phyloP scores from a whole-genome alignment of 192 early-diverging fungal species.

The Geranomyces michiganensis region DNA sequence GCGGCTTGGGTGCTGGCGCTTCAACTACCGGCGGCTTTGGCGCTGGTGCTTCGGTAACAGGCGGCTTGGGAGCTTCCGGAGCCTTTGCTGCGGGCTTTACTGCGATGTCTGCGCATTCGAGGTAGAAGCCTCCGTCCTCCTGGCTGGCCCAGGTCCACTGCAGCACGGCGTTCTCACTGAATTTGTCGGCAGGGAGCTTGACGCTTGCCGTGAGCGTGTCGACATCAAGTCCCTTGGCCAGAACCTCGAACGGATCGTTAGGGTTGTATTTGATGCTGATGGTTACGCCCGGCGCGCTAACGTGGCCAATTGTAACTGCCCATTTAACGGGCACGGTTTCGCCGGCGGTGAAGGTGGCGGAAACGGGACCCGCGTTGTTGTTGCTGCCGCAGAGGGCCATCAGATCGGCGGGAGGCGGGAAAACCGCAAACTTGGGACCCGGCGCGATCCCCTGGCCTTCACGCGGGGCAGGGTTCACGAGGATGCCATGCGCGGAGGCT shows the following conservation, averaged over 20 bases:
- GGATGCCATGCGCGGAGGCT: constrained; percentile 25
- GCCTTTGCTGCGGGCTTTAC: constrained; percentile 7
- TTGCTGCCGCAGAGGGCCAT: constrained; percentile 27
- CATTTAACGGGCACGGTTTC: constrained; percentile 34
- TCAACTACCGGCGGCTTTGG: not conserved
- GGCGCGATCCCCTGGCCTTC: constrained; percentile 38
- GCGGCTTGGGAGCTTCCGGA: not conserved
- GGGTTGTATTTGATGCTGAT: constrained; percentile 38
- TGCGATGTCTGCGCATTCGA: constrained; percentile 48
- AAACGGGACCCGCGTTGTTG: constrained; percentile 15
- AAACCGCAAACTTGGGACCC: constrained; percentile 44
- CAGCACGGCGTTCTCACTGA: constrained; percentile 43
- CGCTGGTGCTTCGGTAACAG: constrained; percentile 7
- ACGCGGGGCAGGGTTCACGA: constrained; percentile 28
- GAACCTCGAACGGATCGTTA: constrained; percentile 27
- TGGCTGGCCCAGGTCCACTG: constrained; percentile 51
- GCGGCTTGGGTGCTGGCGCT: not conserved
- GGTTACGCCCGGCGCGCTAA: constrained; percentile 39
- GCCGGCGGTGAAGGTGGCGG: constrained; percentile 39
- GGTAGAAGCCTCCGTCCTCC: constrained; percentile 53
- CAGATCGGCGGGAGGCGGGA: constrained; percentile 43
- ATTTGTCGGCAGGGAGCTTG: constrained; percentile 41
- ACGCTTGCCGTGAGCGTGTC: constrained; percentile 12
- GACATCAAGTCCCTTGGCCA: constrained; percentile 42
- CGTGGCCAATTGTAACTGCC: constrained; percentile 44